A percentile compares a stretch with the other conserved stretches of the same genome.
phyloP scores from a whole-genome alignment of 129 eudicot genomes.

The Arctium lappa region DNA sequence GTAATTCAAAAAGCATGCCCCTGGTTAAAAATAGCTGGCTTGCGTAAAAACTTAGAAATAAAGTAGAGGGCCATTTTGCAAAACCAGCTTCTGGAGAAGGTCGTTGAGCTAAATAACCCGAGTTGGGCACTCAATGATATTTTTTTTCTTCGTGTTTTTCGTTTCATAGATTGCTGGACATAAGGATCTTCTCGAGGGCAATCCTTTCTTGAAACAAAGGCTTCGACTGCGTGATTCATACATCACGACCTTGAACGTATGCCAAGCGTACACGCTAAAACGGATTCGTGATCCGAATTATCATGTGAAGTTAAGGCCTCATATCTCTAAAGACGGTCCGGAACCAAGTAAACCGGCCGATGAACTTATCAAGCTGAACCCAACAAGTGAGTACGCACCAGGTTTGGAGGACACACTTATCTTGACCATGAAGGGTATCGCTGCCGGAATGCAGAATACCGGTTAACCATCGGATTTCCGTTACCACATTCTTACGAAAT shows the following conservation, averaged over 20 bases:
- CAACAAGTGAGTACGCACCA: conserved; percentile 92
- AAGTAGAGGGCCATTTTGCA: no score
- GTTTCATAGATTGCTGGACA: conserved; percentile 74
- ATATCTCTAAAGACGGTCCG: conserved; percentile 64
- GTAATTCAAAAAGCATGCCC: no score
- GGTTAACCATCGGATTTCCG: conserved; percentile 38
- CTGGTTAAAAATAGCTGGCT: no score
- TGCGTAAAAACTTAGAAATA: no score
- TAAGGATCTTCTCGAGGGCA: conserved; percentile 79
- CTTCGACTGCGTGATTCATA: conserved; percentile 77
- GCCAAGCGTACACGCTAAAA: conserved; percentile 88
- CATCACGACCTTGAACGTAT: conserved; percentile 76
- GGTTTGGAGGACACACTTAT: conserved; percentile 98
- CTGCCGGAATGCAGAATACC: conserved; percentile 98
- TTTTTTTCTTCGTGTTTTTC: not conserved
- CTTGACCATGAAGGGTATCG: conserved; percentile 98
- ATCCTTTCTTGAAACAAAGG: conserved; percentile 87
- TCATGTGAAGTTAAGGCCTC: conserved; percentile 69
- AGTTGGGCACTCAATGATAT: not conserved
- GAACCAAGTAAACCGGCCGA: conserved; percentile 63
- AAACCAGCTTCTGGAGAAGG: no score
- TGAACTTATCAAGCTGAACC: conserved; percentile 76
- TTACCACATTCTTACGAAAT: not conserved
- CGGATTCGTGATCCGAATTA: conserved; percentile 86
- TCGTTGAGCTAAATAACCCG: no score